Percentiles rank a stretch among this genome's conserved stretches.
These are phyloP conservation scores for Tremella yokohamensis DNA, from an alignment of 768 basidiomycete genomes.

Conservation along the genomic window DNA sequence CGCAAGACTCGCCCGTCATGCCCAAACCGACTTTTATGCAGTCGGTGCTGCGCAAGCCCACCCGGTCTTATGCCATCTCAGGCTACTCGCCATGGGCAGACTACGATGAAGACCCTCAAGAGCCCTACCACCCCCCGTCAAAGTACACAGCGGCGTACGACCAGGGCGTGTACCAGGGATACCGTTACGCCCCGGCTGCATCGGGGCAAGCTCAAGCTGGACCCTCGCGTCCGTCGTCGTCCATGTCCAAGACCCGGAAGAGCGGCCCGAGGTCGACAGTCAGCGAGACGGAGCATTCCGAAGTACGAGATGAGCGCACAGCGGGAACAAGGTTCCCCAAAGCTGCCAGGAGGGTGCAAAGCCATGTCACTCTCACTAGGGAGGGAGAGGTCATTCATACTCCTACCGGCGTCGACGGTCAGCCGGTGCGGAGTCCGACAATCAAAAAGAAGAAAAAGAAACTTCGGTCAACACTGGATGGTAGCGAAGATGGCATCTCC, in stretches of 20 bases:
- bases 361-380: slow-evolving; percentile 18
- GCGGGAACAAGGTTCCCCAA: slow-evolving; percentile 34
- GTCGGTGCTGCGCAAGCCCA: slow-evolving; percentile 39
- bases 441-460: slow-evolving; percentile 39
- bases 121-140: slow-evolving; percentile 13
- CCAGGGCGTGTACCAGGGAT: slow-evolving; percentile 19
- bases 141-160: slow-evolving; percentile 16
- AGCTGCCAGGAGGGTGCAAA: slow-evolving; percentile 25
- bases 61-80: slow-evolving; percentile 40
- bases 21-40: slow-evolving; percentile 46
- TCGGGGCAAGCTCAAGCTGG: background rate
- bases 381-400: slow-evolving; percentile 16
- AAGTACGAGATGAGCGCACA: background rate
- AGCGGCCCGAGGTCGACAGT: slow-evolving; percentile 7
- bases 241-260: slow-evolving; percentile 1
- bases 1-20: slow-evolving; percentile 18
- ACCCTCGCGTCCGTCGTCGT: slow-evolving; percentile 1
- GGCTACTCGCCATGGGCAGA: slow-evolving; percentile 39
- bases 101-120: slow-evolving; percentile 9
- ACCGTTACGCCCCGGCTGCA: background rate
- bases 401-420: slow-evolving; percentile 2
- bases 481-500: no score
- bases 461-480: background rate
- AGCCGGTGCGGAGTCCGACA: slow-evolving; percentile 2
- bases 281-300: background rate